Evolutionary conservation across 495 filamentous ascomycete species (phyloP).

Genomic region (Friedmanniomyces simplex): DNA sequence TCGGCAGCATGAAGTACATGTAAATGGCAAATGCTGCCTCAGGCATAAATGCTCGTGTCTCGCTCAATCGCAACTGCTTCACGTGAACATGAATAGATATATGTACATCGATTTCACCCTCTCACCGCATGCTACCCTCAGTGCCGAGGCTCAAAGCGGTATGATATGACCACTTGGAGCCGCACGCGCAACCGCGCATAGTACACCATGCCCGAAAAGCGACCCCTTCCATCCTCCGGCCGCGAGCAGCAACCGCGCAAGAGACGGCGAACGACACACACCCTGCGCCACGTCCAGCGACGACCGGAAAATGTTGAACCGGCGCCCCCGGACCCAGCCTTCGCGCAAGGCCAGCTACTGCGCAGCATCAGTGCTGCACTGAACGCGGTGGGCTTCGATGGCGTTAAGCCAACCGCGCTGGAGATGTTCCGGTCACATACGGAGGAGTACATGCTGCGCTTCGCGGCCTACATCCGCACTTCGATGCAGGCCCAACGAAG

Average conservation of each 20-base stretch:
- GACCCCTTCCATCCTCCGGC: conserved; percentile 1
- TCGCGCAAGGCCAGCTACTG: conserved; percentile 39
- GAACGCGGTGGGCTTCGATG: conserved; percentile 46
- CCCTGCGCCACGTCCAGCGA: conserved; percentile 4
- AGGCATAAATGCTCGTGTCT: no score
- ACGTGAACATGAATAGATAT: no score
- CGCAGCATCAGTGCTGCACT: conserved; percentile 47
- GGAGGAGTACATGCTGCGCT: conserved; percentile 54
- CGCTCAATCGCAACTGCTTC: no score
- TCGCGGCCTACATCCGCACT: conserved; percentile 45
- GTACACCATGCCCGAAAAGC: conserved; percentile 3
- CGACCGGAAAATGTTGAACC: conserved; percentile 15
- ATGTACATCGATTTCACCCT: no score
- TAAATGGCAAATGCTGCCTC: no score
- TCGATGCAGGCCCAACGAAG: conserved; percentile 55
- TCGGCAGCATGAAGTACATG: no score
- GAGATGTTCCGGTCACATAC: conserved; percentile 45
- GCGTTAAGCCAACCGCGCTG: conserved; percentile 47
- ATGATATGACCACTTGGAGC: not conserved
- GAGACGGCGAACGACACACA: conserved; percentile 1
- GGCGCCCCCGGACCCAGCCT: conserved; percentile 20
- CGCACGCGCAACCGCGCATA: not conserved
- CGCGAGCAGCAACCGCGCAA: not conserved
- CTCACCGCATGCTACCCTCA: no score
- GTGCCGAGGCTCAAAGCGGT: no score